Evolutionary conservation across 352 stramenopile species (phyloP), one percentile per base, ranked within the genome.

Genomic region (Globisporangium iwayamae): DNA sequence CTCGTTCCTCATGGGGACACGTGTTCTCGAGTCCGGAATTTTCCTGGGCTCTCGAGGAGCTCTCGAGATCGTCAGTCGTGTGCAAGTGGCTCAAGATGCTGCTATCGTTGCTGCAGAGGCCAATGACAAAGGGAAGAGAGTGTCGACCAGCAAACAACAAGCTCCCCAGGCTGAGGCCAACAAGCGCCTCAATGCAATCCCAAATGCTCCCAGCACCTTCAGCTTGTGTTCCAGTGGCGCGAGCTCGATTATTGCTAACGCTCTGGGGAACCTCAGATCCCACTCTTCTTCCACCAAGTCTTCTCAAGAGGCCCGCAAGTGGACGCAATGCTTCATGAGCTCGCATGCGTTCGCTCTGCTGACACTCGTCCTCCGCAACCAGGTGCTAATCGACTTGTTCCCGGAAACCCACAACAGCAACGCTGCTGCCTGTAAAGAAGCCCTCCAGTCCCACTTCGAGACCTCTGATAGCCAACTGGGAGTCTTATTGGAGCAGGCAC

Each of bases 1-100:
- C 18, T 82, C 75, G 2, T 83, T 86, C 50, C 28, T 82, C 11
- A 13, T 20, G 0, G 56, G 61, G 30, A 77, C 64, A 13, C 66
- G 62, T 0, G 48, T 70, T 9, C 16, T 70, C 22, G 46, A 67
- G 28, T 70, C 62, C 3, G 75, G 75, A 0, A 53, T 86, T 30
- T 79, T 74, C 28, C 73, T 78, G 18, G 32, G 70, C 22, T 22
- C 34, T 0, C 56, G 55, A 6, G 71, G 66, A 36, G 73, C 69
- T 43, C 22, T 74, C 30, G 65, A 71, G n/a, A 61, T 83, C 45
- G 43, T 56, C 8, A 28, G 41, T 30, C 25, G 66, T 36, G 20
- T 72, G 58, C 22, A 52, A 38, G 28, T 4, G 13, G 3, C 4
- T 22, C 43, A 11, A 22, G 11, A 45, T 0, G 11, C 43, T n/a